Evolutionary conservation across 225 moss, liverwort and hornwort species (phyloP).

Genomic region (Straminergon stramineum): DNA sequence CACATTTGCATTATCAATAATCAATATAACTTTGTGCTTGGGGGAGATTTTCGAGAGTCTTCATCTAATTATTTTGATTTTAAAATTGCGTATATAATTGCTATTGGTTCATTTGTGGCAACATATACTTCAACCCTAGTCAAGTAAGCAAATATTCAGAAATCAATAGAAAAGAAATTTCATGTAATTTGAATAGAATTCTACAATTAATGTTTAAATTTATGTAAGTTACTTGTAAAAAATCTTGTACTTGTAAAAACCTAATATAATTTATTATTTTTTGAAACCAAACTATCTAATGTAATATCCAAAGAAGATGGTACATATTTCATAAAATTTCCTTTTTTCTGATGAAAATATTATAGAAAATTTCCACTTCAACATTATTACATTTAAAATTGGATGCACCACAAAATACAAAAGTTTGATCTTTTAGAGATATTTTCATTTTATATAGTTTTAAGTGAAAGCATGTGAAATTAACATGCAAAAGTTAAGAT

Average conservation of each 20-base stretch:
- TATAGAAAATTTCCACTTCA: background rate
- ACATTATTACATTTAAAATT: background rate
- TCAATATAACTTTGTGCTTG: too few relatives aligned
- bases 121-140: background rate
- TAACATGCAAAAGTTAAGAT: background rate
- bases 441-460: background rate
- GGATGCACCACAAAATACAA: background rate
- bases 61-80: background rate
- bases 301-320: too few relatives aligned
- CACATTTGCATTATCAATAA: background rate
- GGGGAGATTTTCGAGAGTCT: background rate
- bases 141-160: background rate
- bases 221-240: too few relatives aligned
- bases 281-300: background rate
- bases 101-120: background rate
- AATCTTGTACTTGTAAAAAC: background rate
- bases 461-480: background rate
- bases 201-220: background rate
- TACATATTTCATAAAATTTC: too few relatives aligned
- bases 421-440: background rate
- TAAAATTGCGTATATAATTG: background rate
- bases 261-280: too few relatives aligned
- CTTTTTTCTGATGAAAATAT: background rate
- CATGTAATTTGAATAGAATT: background rate
- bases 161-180: too few relatives aligned